Percentiles rank a stretch among this genome's conserved stretches.
Evolutionary conservation across 1,284 basidiomycete species (phyloP).

Genomic region (Golubevia sp.): DNA sequence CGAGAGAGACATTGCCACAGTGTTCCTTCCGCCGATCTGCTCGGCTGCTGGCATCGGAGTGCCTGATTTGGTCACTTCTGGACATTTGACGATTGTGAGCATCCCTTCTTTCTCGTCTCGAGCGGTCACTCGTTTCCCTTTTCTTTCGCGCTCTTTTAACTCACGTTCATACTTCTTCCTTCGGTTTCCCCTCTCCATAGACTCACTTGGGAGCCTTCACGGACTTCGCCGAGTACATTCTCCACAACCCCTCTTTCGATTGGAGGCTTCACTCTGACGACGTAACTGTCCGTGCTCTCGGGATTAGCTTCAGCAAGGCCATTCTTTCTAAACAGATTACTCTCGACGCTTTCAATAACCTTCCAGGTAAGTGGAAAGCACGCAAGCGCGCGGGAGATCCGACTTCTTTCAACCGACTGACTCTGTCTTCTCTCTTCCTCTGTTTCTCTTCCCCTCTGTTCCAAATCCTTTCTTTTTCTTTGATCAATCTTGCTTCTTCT

Average conservation of each 20-base stretch:
- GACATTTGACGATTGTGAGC: constrained; percentile 45
- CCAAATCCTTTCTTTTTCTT: too few relatives aligned
- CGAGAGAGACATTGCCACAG: constrained; percentile 37
- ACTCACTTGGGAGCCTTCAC: constrained; percentile 43
- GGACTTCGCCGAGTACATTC: constrained; percentile 44
- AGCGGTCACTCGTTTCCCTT: too few relatives aligned
- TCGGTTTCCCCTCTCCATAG: too few relatives aligned
- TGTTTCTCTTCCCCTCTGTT: too few relatives aligned
- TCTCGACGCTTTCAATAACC: constrained; percentile 50
- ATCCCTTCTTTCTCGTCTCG: too few relatives aligned
- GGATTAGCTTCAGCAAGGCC: constrained; percentile 49
- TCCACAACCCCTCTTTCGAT: constrained; percentile 43
- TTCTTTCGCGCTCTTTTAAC: too few relatives aligned
- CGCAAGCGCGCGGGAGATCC: too few relatives aligned
- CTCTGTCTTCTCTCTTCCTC: neutral
- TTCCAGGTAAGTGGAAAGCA: constrained; percentile 16
- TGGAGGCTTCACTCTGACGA: constrained; percentile 46
- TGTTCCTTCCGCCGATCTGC: constrained; percentile 51
- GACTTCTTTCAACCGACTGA: neutral
- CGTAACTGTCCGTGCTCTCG: constrained; percentile 42
- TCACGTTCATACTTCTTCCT: too few relatives aligned
- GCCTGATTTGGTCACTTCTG: constrained; percentile 35
- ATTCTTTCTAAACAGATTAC: constrained; percentile 43
- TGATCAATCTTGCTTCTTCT: too few relatives aligned
- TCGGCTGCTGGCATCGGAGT: constrained; percentile 42